These are phyloP conservation scores for Nicotiana obtusifolia DNA, from an alignment of 257 asterid species.

Conservation along the genomic window DNA sequence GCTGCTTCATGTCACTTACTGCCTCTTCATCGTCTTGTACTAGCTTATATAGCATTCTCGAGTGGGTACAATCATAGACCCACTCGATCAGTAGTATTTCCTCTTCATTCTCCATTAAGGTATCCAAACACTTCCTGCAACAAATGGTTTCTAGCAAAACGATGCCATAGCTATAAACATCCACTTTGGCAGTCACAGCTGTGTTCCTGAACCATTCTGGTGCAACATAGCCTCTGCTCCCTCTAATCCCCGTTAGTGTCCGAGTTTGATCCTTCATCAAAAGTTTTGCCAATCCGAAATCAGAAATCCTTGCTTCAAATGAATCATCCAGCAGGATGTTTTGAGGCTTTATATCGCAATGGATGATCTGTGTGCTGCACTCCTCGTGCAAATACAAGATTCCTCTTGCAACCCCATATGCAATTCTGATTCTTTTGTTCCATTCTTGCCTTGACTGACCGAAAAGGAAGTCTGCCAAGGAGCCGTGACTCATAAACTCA, in stretches of 20 bases:
- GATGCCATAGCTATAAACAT: constrained; percentile 53
- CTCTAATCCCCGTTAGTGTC: constrained; percentile 37
- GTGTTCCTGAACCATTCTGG: constrained; percentile 47
- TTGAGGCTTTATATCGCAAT: constrained; percentile 57
- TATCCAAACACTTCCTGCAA: constrained; percentile 25
- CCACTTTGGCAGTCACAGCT: constrained; percentile 46
- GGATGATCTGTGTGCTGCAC: constrained; percentile 53
- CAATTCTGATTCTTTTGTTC: constrained; percentile 31
- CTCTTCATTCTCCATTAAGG: constrained; percentile 19
- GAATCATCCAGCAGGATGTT: constrained; percentile 48
- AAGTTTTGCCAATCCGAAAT: constrained; percentile 57
- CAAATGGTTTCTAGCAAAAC: constrained; percentile 45
- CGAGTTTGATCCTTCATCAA: constrained; percentile 38
- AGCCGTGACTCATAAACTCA: constrained; percentile 50
- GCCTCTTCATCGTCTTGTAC: constrained; percentile 24
- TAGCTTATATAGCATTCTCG: constrained; percentile 16
- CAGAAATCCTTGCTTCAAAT: constrained; percentile 35
- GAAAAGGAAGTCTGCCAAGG: constrained; percentile 36
- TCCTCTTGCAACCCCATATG: constrained; percentile 41
- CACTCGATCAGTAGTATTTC: constrained; percentile 43
- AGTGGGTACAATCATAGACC: constrained; percentile 28
- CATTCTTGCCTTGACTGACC: constrained; percentile 16
- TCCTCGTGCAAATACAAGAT: constrained; percentile 53
- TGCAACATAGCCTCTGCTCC: constrained; percentile 46
- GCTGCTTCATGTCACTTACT: constrained; percentile 12